Evolutionary conservation across 202 grass and related monocot genomes (phyloP), one percentile per base, ranked within the genome.

Genomic region (Carex sylvatica): DNA sequence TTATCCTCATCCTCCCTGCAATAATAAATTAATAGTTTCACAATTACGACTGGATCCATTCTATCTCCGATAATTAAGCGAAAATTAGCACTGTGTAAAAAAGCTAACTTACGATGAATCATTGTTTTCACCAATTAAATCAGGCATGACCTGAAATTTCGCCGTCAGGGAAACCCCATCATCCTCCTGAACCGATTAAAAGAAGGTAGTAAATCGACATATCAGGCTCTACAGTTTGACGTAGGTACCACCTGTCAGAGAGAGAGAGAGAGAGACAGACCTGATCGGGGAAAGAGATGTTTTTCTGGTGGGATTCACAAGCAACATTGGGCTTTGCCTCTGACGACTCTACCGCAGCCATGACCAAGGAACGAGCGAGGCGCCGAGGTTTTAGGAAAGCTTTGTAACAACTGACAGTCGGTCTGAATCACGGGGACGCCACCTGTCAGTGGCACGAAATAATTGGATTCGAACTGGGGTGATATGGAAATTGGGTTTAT

Each of bases 1-100:
- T 88, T 75, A 56, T 73, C 62, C 78, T 84, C 83, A 84, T 62
- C 70, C 73, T 92, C 80, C 46, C 92, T 94, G 83, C 80, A 91
- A 44, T 83, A 61, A 62, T 23, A 9, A 61, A 62, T 22, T 28
- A 22, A 60, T 60, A 14, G 11, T n/a, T 23, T 47, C 3, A 18
- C 36, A 35, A 81, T 47, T 52, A 49, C 19, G 1, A 59, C 26
- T 38, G 59, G 26, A 69, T 66, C 80, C 30, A 54, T 70, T 24
- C 20, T 18, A 47, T 66, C 78, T 64, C 52, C 23, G 10, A 69
- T 66, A 30, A 65, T 28, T 69, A 55, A 82, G 7, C 64, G 22
- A 49, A 63, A 64, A 49, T 52, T 8, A 82, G 44, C 59, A 82
- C 11, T 16, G 58, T 47, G 35, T 10, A 52, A 24, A 82, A 65